Evolutionary conservation across 345 rosid species (phyloP).

Genomic region (Eucalyptus erythrocorys): DNA sequence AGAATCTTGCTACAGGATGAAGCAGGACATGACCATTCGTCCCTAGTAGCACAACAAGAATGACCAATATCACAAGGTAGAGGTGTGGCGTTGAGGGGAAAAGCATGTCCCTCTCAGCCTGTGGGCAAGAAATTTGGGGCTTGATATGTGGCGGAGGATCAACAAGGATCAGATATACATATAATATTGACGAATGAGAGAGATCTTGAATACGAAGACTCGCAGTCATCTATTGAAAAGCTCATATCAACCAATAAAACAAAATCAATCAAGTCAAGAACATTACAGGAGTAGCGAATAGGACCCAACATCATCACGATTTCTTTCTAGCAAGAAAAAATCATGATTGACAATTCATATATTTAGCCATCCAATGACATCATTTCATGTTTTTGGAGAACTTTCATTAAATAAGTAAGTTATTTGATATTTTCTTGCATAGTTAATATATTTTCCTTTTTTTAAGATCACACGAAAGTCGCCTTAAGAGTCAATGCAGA

Average conservation of each 20-base stretch:
- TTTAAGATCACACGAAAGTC: accelerated
- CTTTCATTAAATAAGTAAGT: background rate
- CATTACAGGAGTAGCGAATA: accelerated
- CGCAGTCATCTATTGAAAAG: background rate
- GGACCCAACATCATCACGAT: background rate
- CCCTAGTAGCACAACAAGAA: no score
- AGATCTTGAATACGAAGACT: background rate
- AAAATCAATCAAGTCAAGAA: background rate
- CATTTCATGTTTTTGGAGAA: background rate
- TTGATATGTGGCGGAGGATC: no score
- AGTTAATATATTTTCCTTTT: background rate
- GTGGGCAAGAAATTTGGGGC: no score
- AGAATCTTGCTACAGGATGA: no score
- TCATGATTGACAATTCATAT: background rate
- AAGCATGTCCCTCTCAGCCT: no score
- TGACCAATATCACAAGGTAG: no score
- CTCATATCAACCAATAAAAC: background rate
- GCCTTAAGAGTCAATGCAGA: background rate
- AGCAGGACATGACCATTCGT: no score
- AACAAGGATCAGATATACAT: no score
- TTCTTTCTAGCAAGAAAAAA: background rate
- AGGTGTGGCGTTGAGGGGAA: no score
- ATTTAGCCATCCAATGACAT: accelerated
- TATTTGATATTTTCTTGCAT: no score
- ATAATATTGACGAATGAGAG: background rate